Conservation (phyloP, 768 basidiomycete species). For the Naganishia randhawae region DNA sequence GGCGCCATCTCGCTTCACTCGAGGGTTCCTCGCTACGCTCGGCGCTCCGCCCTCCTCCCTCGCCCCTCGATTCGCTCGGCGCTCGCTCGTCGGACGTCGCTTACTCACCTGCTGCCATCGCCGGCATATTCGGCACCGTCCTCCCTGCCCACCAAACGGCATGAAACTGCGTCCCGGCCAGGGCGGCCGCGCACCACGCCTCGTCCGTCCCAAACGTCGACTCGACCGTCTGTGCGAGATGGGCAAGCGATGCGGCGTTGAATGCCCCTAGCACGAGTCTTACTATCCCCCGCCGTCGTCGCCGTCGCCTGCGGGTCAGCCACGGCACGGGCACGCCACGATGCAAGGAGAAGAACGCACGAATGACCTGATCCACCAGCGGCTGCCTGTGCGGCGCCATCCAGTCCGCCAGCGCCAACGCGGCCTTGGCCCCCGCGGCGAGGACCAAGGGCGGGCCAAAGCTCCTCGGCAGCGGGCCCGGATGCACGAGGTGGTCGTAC, state of each 20-base stretch:
- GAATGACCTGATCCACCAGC: not conserved
- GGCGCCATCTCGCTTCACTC: too few relatives aligned
- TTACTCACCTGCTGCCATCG: not conserved
- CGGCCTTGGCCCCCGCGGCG: conserved; percentile 59
- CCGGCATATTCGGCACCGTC: conserved; percentile 74
- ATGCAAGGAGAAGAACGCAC: not conserved
- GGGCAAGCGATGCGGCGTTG: conserved; percentile 63
- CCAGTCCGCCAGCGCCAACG: conserved; percentile 53
- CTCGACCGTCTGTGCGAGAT: conserved; percentile 62
- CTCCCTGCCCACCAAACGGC: conserved; percentile 88
- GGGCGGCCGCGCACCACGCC: conserved; percentile 61
- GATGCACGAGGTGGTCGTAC: conserved; percentile 87
- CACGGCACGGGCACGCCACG: too few relatives aligned
- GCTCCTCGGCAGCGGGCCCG: conserved; percentile 82
- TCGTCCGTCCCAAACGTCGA: conserved; percentile 40
- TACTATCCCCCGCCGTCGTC: conserved; percentile 61
- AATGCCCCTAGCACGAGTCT: conserved; percentile 67
- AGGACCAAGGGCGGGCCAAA: conserved; percentile 75
- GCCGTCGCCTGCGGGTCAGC: too few relatives aligned
- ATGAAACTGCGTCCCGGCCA: conserved; percentile 85
- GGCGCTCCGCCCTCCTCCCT: too few relatives aligned
- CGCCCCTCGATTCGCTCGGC: too few relatives aligned
- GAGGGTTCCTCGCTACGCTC: too few relatives aligned
- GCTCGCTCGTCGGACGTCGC: not conserved
- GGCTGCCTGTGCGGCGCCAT: not conserved